Conservation (phyloP, 2,329 filamentous ascomycete species). For the Colletotrichum salicis region DNA sequence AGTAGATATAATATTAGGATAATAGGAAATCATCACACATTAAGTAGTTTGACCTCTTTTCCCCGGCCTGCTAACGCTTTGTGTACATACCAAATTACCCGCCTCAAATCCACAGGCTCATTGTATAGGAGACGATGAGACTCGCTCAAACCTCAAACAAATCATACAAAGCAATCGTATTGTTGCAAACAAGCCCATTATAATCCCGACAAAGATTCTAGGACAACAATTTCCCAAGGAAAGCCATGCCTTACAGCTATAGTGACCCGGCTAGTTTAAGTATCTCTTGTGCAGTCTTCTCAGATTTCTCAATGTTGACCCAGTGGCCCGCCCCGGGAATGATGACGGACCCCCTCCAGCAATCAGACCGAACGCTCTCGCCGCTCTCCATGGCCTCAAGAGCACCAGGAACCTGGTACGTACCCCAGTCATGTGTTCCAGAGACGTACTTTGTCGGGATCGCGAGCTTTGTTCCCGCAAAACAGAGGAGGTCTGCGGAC, state of each 20-base stretch:
- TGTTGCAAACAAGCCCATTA: not conserved
- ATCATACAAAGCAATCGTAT: not conserved
- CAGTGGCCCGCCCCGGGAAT: slow-evolving; percentile 74
- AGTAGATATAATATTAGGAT: too few relatives aligned
- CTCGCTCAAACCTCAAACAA: not conserved
- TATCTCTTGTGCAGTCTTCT: slow-evolving; percentile 37
- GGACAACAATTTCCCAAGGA: not conserved
- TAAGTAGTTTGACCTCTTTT: not conserved
- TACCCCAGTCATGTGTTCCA: slow-evolving; percentile 73
- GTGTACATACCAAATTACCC: not conserved
- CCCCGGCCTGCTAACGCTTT: not conserved
- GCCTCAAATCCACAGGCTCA: not conserved
- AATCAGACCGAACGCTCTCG: slow-evolving; percentile 54
- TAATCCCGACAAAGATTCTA: not conserved
- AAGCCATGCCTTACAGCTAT: not conserved
- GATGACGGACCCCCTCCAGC: slow-evolving; percentile 63
- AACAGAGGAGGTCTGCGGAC: slow-evolving; percentile 65
- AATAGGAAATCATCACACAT: too few relatives aligned
- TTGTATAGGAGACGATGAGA: not conserved
- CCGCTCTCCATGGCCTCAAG: slow-evolving; percentile 54
- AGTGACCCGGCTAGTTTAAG: not conserved
- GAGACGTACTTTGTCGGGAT: slow-evolving; percentile 71
- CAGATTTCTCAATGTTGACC: slow-evolving; percentile 74
- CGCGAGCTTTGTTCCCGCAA: slow-evolving; percentile 69
- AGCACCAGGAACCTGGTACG: slow-evolving; percentile 73